Evolutionary conservation across 2,329 filamentous ascomycete species (phyloP), one percentile per base, ranked within the genome.

Genomic region (Penicillium polonicum): DNA sequence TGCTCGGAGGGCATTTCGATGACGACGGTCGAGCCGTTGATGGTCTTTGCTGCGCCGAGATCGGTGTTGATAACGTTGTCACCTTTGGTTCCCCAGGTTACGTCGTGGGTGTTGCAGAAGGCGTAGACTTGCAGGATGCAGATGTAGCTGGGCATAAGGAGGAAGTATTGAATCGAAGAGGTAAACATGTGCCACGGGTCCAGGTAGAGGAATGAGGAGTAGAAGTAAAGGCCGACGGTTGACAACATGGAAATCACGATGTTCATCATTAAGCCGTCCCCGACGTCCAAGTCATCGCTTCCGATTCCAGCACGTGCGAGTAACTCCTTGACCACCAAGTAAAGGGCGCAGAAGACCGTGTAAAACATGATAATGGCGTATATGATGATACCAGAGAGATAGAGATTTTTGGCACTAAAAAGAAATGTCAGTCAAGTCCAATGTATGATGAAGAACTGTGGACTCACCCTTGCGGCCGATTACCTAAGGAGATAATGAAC

Each of bases 101-200:
- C 92, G 73, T 99, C 94, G 83, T 99, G 94, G 0, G 93, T 96
- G 79, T 99, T 99, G 81, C 94, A 97, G 77, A 99, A 99, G 43
- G 94, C 94, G 77, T 99, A 99, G 21, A 97, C 92, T 76, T 99
- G 94, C 2, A 99, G 83, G 0, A 91, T 97, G 80, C 94, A 97
- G 76, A 99, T 96, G 79, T 97, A 99, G 39, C 83, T 88, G 0
- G 94, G 94, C 36, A 99, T 82, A 27, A 99, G 86, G 46, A 92
- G 83, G 73, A 99, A 97, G 80, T 99, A 99, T 74, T 97, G 92
- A 0, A 83, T 85, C 0, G 90, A 87, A 0, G 88, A 93, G 13
- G 94, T 99, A 78, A 99, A 89, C 90, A 99, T 94, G 80, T 99
- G 94, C 94, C 94, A 99, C 0, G 94, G 94, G 67, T 99, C 95